Base-by-base conservation (phyloP, 1,139 yeast species). In the Meyerozyma athensensis region DNA sequence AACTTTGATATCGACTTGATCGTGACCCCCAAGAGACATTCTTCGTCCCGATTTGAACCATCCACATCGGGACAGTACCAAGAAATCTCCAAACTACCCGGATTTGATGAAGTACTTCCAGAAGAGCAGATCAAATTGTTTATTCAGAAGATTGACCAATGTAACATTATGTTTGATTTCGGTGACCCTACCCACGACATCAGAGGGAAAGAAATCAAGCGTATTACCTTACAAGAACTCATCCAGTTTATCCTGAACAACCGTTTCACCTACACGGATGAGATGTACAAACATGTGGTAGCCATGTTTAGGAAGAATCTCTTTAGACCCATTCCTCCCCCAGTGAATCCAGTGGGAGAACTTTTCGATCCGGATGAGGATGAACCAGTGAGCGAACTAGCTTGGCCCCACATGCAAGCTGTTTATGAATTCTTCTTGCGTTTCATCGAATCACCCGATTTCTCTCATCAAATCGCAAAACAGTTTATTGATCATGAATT, bases 321-420 rank as follows among this genome's bases (percentile, higher is more conserved):
- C 39, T 89, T 92, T 61, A 78, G 99, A 55, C 96, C 97, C 22
- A 87, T 92, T 33, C 97, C 98, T 3, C 98, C 99, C 1, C 97
- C 97, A 1, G 96, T 90, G 32, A 92, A 94, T 58, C 97, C 97
- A 4, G 77, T 90, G 30, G 98, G 98, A 26, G 98, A 94, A 45
- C 75, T 92, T 20, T 94, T 77, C 59, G 98, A 94, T 53, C 98
- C 99, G 0, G 98, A 92, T 65, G 99, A 92, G 64, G 98, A 92
- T 63, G 99, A 92, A 62, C 97, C 97, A 2, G 95, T 92, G 31
- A 80, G 81, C 53, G 98, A 94, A 58, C 79, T 92, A 44, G 92
- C 97, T 5, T 92, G 99, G 99, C 96, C 98, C 4, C 99, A 92
- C 59, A 92, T 94, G 97, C 95, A 87, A 62, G 78, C 90, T 32